Conservation (phyloP, 768 basidiomycete genomes). For the Trametes gibbosa region DNA sequence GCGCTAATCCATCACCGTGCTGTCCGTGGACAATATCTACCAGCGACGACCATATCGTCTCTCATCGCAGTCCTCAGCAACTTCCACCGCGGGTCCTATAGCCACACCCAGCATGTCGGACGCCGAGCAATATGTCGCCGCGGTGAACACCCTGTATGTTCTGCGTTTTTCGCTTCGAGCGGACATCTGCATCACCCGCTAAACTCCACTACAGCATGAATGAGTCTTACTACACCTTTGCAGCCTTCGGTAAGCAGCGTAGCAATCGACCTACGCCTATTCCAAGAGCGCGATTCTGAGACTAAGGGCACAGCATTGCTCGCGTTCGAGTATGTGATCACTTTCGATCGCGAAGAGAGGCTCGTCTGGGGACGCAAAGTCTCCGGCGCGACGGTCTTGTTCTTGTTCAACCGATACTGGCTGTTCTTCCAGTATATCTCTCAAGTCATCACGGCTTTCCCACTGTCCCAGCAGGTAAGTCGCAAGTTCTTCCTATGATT, state of each 20-base stretch:
- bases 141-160: not conserved
- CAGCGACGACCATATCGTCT: no score
- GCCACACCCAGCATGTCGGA: not conserved
- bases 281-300: not conserved
- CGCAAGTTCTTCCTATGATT: no score
- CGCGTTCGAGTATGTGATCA: conserved; percentile 14
- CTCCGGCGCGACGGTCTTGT: conserved; percentile 12
- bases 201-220: not conserved
- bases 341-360: conserved; percentile 11
- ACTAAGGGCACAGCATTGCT: conserved; percentile 1
- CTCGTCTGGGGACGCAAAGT: conserved; percentile 17
- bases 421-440: conserved; percentile 9
- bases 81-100: no score
- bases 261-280: no score
- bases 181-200: not conserved
- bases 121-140: not conserved
- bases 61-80: no score
- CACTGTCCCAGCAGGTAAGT: conserved; percentile 2
- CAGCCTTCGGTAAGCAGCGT: not conserved
- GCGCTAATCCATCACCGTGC: no score
- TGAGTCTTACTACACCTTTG: not conserved
- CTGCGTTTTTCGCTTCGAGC: not conserved
- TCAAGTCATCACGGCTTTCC: conserved; percentile 2
- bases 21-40: no score
- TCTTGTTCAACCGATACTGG: conserved; percentile 16